Conservation (phyloP, 2,329 filamentous ascomycete species). For the Blastomyces parvus region DNA sequence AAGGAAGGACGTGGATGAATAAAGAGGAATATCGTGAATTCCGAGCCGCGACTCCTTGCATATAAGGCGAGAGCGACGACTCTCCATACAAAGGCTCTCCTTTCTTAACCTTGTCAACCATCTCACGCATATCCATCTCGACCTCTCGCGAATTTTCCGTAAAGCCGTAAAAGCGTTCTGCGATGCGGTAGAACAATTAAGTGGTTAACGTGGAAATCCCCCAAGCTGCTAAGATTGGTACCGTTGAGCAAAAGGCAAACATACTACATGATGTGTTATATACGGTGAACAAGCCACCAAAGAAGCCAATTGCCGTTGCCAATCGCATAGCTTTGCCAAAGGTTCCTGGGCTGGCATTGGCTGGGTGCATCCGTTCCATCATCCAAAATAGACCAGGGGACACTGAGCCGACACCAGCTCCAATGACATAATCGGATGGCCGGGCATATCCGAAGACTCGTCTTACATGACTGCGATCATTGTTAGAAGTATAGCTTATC, state of each 20-base stretch:
- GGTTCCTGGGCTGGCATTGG: slow-evolving; percentile 70
- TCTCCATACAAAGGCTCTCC: slow-evolving; percentile 84
- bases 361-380: slow-evolving; percentile 79
- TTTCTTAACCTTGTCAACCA: slow-evolving; percentile 91
- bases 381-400: slow-evolving; percentile 64
- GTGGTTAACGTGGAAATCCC: neutral
- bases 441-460: slow-evolving; percentile 83
- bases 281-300: slow-evolving; percentile 73
- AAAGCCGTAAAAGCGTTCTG: slow-evolving; percentile 93
- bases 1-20: slow-evolving; percentile 76
- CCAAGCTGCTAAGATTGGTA: neutral
- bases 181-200: slow-evolving; percentile 11
- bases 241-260: slow-evolving; percentile 29
- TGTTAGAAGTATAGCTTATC: slow-evolving; percentile 21
- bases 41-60: slow-evolving; percentile 85
- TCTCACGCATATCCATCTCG: slow-evolving; percentile 95
- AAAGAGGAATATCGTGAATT: slow-evolving; percentile 87
- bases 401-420: slow-evolving; percentile 56
- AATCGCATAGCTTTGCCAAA: slow-evolving; percentile 78
- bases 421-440: slow-evolving; percentile 69
- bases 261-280: slow-evolving; percentile 77
- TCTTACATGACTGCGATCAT: slow-evolving; percentile 63
- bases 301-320: slow-evolving; percentile 58
- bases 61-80: slow-evolving; percentile 67
- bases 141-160: slow-evolving; percentile 85